These are phyloP conservation scores for Phytophthora nicotianae DNA, from an alignment of 352 stramenopile species.

Conservation along the genomic window DNA sequence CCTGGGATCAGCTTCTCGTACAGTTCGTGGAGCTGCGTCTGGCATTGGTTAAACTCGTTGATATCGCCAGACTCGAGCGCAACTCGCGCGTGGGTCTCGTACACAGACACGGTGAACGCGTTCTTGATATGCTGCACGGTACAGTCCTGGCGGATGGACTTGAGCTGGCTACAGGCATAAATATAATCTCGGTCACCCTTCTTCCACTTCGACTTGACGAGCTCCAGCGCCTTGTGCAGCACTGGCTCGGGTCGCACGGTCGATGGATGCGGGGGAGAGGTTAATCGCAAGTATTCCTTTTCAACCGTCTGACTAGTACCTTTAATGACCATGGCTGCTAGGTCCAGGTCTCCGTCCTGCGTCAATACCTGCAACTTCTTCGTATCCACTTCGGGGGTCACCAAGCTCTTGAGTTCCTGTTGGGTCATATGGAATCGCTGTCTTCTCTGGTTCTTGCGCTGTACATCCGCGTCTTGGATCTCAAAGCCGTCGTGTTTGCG, in stretches of 20 bases:
- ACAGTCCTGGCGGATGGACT: constrained; percentile 99
- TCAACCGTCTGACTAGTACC: constrained; percentile 95
- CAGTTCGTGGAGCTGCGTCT: constrained; percentile 89
- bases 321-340: constrained; percentile 92
- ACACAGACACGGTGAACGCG: constrained; percentile 96
- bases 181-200: constrained; percentile 90
- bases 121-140: constrained; percentile 98
- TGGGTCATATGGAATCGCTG: constrained; percentile 83
- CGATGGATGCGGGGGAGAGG: constrained; percentile 93
- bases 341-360: constrained; percentile 77
- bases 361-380: constrained; percentile 80
- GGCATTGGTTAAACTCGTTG: constrained; percentile 97
- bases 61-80: constrained; percentile 95
- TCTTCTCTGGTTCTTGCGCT: constrained; percentile 76
- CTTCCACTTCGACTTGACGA: constrained; percentile 91
- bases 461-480: constrained; percentile 48
- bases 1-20: constrained; percentile 83
- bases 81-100: constrained; percentile 97
- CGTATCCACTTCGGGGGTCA: constrained; percentile 71
- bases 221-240: constrained; percentile 87
- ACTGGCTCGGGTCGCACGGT: constrained; percentile 95
- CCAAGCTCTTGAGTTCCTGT: constrained; percentile 60
- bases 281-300: constrained; percentile 99
- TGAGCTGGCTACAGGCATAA: constrained; percentile 98
- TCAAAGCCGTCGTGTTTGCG: constrained; percentile 59